Conservation (phyloP, 2,329 filamentous ascomycete genomes). For the Cryphonectria radicalis region DNA sequence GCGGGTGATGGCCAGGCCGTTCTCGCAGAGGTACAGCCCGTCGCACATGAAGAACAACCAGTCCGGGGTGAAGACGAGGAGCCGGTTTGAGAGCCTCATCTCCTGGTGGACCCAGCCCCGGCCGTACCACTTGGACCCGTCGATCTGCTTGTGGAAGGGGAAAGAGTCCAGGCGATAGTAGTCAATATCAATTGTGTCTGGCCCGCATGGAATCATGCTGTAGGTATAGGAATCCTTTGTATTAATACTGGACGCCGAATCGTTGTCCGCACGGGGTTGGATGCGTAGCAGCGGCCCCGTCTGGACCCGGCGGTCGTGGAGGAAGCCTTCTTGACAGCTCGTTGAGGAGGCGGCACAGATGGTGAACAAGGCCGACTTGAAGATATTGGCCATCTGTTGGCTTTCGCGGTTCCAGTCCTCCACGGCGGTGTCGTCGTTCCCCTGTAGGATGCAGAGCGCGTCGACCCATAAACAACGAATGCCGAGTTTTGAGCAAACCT, state of each 20-base stretch:
- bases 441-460: not conserved
- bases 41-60: slow-evolving; percentile 2
- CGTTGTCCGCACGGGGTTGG: not conserved
- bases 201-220: not conserved
- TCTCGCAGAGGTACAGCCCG: not conserved
- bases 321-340: not conserved
- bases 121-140: not conserved
- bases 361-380: not conserved
- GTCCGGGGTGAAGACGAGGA: not conserved
- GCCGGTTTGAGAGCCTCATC: not conserved
- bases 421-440: not conserved
- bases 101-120: not conserved
- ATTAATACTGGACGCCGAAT: not conserved
- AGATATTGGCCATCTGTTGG: not conserved
- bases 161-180: not conserved
- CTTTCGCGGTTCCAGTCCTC: not conserved
- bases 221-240: not conserved
- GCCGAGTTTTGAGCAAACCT: not conserved
- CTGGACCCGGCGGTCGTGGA: not conserved
- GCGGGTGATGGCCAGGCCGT: not conserved
- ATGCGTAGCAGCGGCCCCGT: not conserved
- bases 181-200: not conserved
- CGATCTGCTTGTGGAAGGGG: not conserved
- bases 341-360: not conserved
- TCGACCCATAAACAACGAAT: not conserved